Evolutionary conservation across 768 basidiomycete genomes (phyloP), one percentile per base, ranked within the genome.

Genomic region (Dendrothele bispora): DNA sequence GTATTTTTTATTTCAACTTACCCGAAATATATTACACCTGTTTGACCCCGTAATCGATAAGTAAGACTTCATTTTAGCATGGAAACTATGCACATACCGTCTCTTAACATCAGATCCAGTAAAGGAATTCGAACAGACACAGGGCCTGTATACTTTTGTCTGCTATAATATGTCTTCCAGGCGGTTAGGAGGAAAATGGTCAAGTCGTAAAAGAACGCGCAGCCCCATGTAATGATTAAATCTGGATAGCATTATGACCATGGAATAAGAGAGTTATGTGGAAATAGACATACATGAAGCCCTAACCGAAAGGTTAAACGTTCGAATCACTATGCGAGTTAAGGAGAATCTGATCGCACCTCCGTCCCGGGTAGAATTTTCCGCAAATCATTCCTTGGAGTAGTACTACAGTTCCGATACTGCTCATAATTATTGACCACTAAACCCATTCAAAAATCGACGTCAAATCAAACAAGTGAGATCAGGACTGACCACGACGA

Each of bases 201-300:
- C 26, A 28, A 15, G 26, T 43, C 41, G n/a, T 22, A 43, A 5
- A 28, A 24, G 7, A 43, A n/a, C 5, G 29, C 43, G 24, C 43
- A 43, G 7, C 27, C 43, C 43, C 43, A 43, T 7, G 28, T 43
- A 10, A 43, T 32, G 3, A 30, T 28, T n/a, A 43, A 18, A 43
- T n/a, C 43, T 43, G n/a, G n/a, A 25, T 30, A 18, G n/a, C n/a
- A n/a, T n/a, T n/a, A n/a, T n/a, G n/a, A n/a, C n/a, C n/a, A n/a
- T n/a, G 18, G n/a, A 32, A 14, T 14, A 7, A 5, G 6, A 32
- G 17, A 28, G 20, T 26, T 29, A 18, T 21, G 2, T 6, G n/a
- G n/a, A 10, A 43, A 32, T 8, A 26, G 17, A 26, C 40, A 10
- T 11, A 42, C 40, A 42, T 25, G 40, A 24, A 15, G 40, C 40